A percentile compares a stretch with the other conserved stretches of the same genome.
These are phyloP conservation scores for Amanita pallidorosea DNA, from an alignment of 768 basidiomycete species.

Conservation along the genomic window DNA sequence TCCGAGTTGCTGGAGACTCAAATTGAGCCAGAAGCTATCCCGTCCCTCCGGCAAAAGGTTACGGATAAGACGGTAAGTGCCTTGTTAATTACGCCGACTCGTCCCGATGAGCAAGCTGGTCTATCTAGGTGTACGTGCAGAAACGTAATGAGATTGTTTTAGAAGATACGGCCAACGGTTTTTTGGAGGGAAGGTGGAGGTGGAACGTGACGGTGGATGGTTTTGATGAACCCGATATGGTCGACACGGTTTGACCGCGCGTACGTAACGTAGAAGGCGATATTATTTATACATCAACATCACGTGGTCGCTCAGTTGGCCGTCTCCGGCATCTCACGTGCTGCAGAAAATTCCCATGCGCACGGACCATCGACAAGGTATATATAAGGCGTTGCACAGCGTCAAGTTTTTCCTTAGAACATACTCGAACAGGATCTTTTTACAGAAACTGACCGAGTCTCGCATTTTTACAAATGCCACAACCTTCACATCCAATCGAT, in stretches of 20 bases:
- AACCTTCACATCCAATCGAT: constrained; percentile 65
- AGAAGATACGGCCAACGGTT: constrained; percentile 89
- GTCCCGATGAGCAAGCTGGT: constrained; percentile 29
- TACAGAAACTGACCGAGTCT: constrained; percentile 76
- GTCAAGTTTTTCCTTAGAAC: constrained; percentile 42
- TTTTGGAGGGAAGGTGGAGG: constrained; percentile 74
- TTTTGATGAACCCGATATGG: constrained; percentile 42
- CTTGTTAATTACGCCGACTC: not conserved
- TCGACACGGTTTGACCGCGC: not conserved
- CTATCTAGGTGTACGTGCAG: constrained; percentile 56
- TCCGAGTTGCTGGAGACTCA: constrained; percentile 90
- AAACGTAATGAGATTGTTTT: constrained; percentile 93
- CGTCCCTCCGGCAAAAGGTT: constrained; percentile 77
- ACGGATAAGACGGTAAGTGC: constrained; percentile 84
- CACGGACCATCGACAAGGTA: constrained; percentile 15
- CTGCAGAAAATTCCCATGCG: not conserved
- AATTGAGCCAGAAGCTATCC: constrained; percentile 77
- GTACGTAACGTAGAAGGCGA: too few species aligned
- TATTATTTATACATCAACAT: too few species aligned
- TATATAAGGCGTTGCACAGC: not conserved
- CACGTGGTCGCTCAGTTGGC: too few species aligned
- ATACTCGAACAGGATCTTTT: constrained; percentile 73
- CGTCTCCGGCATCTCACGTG: not conserved
- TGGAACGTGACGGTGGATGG: constrained; percentile 72
- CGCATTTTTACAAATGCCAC: constrained; percentile 72